Conservation (phyloP, 164 flowering plant genomes). For the Macadamia tetraphylla region DNA sequence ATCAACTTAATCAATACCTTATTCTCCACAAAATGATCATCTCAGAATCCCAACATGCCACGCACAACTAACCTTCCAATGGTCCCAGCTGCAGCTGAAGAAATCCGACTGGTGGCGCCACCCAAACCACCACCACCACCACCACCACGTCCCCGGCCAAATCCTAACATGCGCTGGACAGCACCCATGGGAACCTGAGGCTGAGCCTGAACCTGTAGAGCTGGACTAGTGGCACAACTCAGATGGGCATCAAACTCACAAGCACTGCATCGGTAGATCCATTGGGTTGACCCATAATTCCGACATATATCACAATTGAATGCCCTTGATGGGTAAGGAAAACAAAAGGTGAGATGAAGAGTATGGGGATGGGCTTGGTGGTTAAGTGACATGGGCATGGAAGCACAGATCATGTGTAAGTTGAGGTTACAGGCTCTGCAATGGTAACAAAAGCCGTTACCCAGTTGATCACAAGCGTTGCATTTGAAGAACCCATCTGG, state of each 20-base stretch:
- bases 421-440: conserved; percentile 21
- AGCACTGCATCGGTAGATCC: conserved; percentile 26
- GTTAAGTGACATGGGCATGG: conserved; percentile 14
- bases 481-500: conserved; percentile 24
- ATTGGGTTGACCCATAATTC: conserved; percentile 19
- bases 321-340: conserved; percentile 14
- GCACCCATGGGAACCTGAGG: neutral
- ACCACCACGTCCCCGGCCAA: too few relatives aligned
- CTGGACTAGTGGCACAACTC: conserved; percentile 9
- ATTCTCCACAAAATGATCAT: too few relatives aligned
- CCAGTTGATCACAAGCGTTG: conserved; percentile 19
- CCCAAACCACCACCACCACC: too few relatives aligned
- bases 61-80: too few relatives aligned
- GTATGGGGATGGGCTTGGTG: conserved; percentile 21
- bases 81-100: too few relatives aligned
- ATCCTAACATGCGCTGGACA: too few relatives aligned
- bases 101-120: too few relatives aligned
- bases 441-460: conserved; percentile 26
- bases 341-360: conserved; percentile 18
- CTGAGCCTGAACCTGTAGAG: neutral
- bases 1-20: too few relatives aligned
- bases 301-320: conserved; percentile 29
- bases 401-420: conserved; percentile 22
- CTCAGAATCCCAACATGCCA: too few relatives aligned
- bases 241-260: conserved; percentile 32